These are phyloP conservation scores for Calonectria crousiana DNA, from an alignment of 2,329 filamentous ascomycete species.

Conservation along the genomic window DNA sequence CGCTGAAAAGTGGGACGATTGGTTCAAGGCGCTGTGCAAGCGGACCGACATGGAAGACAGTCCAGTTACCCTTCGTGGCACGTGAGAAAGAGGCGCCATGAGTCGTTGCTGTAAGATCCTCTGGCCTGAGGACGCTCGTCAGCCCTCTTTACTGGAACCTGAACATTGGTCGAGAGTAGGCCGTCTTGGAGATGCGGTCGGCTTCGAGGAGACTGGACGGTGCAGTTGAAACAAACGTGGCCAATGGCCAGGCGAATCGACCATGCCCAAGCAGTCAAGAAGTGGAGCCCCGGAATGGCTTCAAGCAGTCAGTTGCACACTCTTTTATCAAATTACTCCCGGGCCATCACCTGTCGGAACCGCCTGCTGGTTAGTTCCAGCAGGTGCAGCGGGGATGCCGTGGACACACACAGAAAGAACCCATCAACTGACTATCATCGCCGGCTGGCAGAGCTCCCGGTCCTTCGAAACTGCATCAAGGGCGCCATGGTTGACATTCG, in stretches of 20 bases:
- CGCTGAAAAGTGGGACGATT: slow-evolving; percentile 65
- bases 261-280: slow-evolving; percentile 35
- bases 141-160: slow-evolving; percentile 74
- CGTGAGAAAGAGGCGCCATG: slow-evolving; percentile 75
- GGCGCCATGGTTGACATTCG: slow-evolving; percentile 27
- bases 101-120: slow-evolving; percentile 82
- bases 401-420: slow-evolving; percentile 66
- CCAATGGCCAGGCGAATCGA: slow-evolving; percentile 37
- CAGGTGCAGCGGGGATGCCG: slow-evolving; percentile 52
- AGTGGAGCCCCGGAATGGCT: slow-evolving; percentile 61
- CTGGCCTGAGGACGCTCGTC: slow-evolving; percentile 80
- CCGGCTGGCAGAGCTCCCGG: slow-evolving; percentile 58
- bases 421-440: slow-evolving; percentile 51
- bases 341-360: slow-evolving; percentile 58
- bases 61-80: slow-evolving; percentile 68
- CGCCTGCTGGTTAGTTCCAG: slow-evolving; percentile 46
- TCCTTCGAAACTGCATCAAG: slow-evolving; percentile 50
- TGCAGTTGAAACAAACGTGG: slow-evolving; percentile 39
- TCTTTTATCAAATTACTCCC: slow-evolving; percentile 47
- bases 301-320: slow-evolving; percentile 61
- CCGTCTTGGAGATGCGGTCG: slow-evolving; percentile 51
- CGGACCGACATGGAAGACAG: slow-evolving; percentile 63
- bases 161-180: slow-evolving; percentile 64
- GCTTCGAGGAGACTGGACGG: slow-evolving; percentile 22
- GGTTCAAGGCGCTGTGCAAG: slow-evolving; percentile 49